Conservation (phyloP, 345 rosid species). For the Cardamine chenopodiifolia region DNA sequence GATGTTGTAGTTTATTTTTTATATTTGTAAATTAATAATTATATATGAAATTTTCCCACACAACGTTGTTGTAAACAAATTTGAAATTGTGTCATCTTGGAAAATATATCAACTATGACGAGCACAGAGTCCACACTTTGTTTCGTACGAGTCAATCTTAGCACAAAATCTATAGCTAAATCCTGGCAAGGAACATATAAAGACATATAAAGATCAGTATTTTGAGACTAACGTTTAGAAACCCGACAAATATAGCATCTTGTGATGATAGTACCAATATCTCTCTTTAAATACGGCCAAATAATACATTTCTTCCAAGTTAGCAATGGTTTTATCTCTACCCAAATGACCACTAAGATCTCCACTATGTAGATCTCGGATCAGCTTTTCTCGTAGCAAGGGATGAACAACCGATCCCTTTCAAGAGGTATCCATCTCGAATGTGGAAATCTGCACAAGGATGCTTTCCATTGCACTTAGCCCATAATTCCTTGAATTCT, state of each 20-base stretch:
- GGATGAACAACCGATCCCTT: neutral
- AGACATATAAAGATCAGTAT: neutral
- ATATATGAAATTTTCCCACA: too few relatives aligned
- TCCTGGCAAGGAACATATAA: neutral
- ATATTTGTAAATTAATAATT: too few relatives aligned
- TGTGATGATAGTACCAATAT: neutral
- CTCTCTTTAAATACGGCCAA: constrained; percentile 12
- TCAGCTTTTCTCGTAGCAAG: neutral
- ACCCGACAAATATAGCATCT: constrained; percentile 3
- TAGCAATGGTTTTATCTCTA: constrained; percentile 6
- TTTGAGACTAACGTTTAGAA: neutral
- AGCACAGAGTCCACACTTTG: too few relatives aligned
- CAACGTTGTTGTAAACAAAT: too few relatives aligned
- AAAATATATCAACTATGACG: too few relatives aligned
- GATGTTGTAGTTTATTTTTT: too few relatives aligned
- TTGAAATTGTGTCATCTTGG: too few relatives aligned
- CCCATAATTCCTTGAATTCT: neutral
- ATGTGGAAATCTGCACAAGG: neutral
- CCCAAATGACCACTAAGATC: constrained; percentile 30
- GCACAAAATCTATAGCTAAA: neutral
- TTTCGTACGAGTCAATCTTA: neutral
- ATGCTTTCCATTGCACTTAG: neutral
- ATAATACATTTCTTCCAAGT: constrained; percentile 4
- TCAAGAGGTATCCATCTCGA: neutral
- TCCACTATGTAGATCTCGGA: constrained; percentile 19